These are phyloP conservation scores for Novymonas esmeraldas DNA, from an alignment of 208 protist species.

Conservation along the genomic window DNA sequence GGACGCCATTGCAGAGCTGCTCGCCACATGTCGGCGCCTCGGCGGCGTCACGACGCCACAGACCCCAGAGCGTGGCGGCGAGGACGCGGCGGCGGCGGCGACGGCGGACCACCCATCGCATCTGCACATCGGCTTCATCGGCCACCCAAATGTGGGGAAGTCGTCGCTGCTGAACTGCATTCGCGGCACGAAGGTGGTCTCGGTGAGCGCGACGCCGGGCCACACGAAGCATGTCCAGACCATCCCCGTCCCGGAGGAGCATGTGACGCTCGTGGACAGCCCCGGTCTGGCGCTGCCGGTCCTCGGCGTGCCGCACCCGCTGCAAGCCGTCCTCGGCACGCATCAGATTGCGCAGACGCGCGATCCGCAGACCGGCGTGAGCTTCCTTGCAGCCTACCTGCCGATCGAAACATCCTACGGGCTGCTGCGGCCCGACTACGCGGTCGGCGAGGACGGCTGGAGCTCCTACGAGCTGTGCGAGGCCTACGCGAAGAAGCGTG, in stretches of 20 bases:
- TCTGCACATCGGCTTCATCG: constrained; percentile 86
- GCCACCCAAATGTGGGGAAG: constrained; percentile 96
- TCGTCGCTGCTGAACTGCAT: constrained; percentile 96
- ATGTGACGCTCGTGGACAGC: constrained; percentile 94
- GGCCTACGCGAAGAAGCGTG: constrained; percentile 90
- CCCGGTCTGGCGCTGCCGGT: constrained; percentile 95
- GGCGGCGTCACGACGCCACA: constrained; percentile 10
- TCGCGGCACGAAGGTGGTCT: constrained; percentile 95
- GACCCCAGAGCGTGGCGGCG: constrained; percentile 17
- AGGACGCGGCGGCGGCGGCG: constrained; percentile 22
- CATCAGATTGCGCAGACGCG: constrained; percentile 97
- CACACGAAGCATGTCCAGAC: constrained; percentile 98
- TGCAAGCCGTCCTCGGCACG: constrained; percentile 95
- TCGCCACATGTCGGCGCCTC: constrained; percentile 52
- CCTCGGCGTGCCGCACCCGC: constrained; percentile 62
- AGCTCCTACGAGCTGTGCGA: constrained; percentile 91
- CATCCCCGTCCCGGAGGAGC: constrained; percentile 86
- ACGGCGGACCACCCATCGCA: constrained; percentile 28
- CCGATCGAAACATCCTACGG: constrained; percentile 91
- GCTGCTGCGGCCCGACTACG: constrained; percentile 70
- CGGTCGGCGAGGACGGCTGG: constrained; percentile 68
- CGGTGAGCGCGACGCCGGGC: constrained; percentile 93
- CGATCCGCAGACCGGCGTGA: constrained; percentile 94
- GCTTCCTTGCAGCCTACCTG: constrained; percentile 92
- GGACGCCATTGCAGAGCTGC: constrained; percentile 61